Base-by-base conservation (phyloP, 2,329 filamentous ascomycete species). In the Aspergillus ruber region DNA sequence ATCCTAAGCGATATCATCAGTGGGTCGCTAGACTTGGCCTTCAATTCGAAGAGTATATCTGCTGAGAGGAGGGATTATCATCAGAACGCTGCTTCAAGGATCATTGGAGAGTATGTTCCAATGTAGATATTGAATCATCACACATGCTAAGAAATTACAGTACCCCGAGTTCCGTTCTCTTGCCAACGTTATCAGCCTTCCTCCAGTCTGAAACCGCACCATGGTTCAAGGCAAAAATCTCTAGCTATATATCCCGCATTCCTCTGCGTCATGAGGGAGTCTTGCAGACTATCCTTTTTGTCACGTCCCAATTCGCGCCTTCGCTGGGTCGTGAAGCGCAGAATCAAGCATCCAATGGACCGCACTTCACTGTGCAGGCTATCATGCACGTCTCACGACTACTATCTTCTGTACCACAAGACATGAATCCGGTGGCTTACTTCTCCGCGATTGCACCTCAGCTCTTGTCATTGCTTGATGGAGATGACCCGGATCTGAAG, bases 321-420 rank as follows among this genome's bases (percentile, higher is more conserved):
- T 59, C 65, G 1, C 55, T 72, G 8, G 69, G 68, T 3, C 56
- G 65, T 10, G 63, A 63, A 49, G 55, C 61, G 6, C 61, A 65
- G 42, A 50, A 45, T 4, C 53, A 61, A 35, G 48, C 54, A 12
- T 62, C 63, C 1, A 59, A 55, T 44, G 69, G 68, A 0, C 68
- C 70, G 9, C 63, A 63, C 44, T 64, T 73, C 15, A 73, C 70
- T 3, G 64, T 72, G 5, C 67, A 72, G 46, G 66, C 67, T 2
- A 71, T 73, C 8, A 72, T 71, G 67, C 70, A 72, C 42, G 67
- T 64, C 2, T 72, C 70, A 4, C 63, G 62, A 23, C 51, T 73
- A 17, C 59, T 73, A 6, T 70, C 69, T 1, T 70, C 69, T 38
- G 66, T 73, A 4, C 70, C 70, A 0, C 65, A 66, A 23, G 63